These are phyloP conservation scores for Lineolata rhizophorae DNA, from an alignment of 495 filamentous ascomycete species.

Conservation along the genomic window DNA sequence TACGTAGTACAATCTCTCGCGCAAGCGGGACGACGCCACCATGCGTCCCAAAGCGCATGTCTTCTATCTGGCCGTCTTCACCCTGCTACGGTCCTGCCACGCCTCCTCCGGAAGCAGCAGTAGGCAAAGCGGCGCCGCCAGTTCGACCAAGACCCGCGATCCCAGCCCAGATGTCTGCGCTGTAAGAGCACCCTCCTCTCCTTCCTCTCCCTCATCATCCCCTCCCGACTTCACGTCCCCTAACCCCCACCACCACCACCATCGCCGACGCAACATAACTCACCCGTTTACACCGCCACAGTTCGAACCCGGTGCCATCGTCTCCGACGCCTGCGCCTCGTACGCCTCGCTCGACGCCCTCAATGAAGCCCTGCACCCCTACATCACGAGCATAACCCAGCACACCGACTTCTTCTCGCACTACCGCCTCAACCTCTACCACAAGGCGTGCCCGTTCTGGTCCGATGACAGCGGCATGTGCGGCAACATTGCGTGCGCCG, in stretches of 20 bases:
- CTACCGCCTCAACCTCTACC: conserved; percentile 90
- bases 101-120: too few species aligned
- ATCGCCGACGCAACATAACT: too few species aligned
- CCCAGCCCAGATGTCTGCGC: conserved; percentile 36
- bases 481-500: conserved; percentile 90
- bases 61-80: conserved; percentile 60
- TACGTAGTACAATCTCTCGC: too few species aligned
- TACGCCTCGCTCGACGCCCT: conserved; percentile 72
- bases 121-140: conserved; percentile 2
- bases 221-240: conserved; percentile 5
- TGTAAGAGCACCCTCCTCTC: conserved; percentile 25
- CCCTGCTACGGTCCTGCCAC: conserved; percentile 31
- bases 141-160: conserved; percentile 16
- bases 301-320: conserved; percentile 39
- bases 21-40: conserved; percentile 5
- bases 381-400: conserved; percentile 58
- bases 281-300: too few species aligned
- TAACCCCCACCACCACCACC: conserved; percentile 3
- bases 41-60: conserved; percentile 47
- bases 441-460: conserved; percentile 93
- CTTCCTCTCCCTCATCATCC: conserved; percentile 1
- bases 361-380: conserved; percentile 57
- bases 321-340: conserved; percentile 81
- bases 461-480: conserved; percentile 82
- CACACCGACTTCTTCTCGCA: conserved; percentile 94